Percentiles rank a stretch among this genome's conserved stretches.
Conservation (phyloP, 176 grass and related monocot genomes). For the Areca catechu region DNA sequence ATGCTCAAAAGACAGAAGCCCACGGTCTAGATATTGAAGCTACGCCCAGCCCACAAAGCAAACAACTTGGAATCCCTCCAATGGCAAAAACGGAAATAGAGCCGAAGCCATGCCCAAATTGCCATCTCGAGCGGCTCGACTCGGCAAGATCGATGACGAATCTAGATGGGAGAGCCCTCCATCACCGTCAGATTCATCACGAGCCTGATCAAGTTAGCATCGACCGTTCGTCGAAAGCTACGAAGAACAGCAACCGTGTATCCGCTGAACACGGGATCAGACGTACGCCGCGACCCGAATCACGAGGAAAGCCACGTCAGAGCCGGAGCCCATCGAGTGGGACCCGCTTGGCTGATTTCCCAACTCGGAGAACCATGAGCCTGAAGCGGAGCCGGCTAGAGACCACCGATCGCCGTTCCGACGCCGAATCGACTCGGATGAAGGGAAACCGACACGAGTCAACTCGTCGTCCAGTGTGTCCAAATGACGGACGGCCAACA, state of each 20-base stretch:
- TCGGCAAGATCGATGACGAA: slow-evolving; percentile 7
- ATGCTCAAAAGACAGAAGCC: not conserved
- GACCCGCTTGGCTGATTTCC: not conserved
- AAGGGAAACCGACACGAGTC: too few species aligned
- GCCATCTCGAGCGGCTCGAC: slow-evolving; percentile 2
- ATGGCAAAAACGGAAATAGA: not conserved
- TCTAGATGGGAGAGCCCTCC: not conserved
- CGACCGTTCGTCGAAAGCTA: not conserved
- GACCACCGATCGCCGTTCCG: too few species aligned
- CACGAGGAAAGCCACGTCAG: not conserved
- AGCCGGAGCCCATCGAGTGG: not conserved
- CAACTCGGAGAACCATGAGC: not conserved
- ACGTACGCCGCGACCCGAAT: not conserved
- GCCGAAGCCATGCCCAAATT: too few species aligned
- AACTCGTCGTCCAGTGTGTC: not conserved
- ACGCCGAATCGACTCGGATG: too few species aligned
- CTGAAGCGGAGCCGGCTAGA: not conserved
- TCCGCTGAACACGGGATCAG: not conserved
- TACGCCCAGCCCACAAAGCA: not conserved
- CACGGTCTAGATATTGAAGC: not conserved
- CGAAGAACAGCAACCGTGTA: not conserved
- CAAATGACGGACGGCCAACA: not conserved
- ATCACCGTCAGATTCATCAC: slow-evolving; percentile 1
- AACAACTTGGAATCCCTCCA: too few species aligned
- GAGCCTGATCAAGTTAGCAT: not conserved